These are phyloP conservation scores for Hyparrhenia diplandra DNA, from an alignment of 176 grass and related monocot genomes.

Conservation along the genomic window DNA sequence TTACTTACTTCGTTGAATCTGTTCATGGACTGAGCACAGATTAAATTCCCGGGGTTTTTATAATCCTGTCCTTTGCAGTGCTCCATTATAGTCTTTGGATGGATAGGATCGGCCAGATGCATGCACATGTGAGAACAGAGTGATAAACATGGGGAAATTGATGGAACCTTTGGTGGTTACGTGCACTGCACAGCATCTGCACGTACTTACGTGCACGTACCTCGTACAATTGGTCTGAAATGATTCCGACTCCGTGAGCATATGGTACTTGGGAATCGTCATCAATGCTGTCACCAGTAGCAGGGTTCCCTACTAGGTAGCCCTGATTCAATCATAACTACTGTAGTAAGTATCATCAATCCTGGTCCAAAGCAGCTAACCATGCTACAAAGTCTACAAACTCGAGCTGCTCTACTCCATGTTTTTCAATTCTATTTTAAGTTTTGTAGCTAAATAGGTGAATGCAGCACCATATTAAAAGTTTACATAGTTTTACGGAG, in stretches of 20 bases:
- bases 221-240: constrained; percentile 55
- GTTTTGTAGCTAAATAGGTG: too few relatives aligned
- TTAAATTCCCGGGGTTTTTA: neutral
- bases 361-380: too few relatives aligned
- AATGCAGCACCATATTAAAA: too few relatives aligned
- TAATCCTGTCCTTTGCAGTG: constrained; percentile 44
- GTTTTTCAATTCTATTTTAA: too few relatives aligned
- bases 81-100: constrained; percentile 7
- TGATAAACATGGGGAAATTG: too few relatives aligned
- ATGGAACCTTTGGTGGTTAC: neutral
- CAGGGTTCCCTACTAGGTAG: constrained; percentile 48
- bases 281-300: constrained; percentile 22
- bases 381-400: too few relatives aligned
- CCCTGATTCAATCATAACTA: constrained; percentile 22
- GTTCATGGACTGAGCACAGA: constrained; percentile 30
- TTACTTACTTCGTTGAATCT: constrained; percentile 26
- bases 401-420: too few relatives aligned
- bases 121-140: neutral
- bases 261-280: constrained; percentile 15
- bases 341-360: too few relatives aligned
- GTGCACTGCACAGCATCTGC: too few relatives aligned
- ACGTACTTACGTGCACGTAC: too few relatives aligned
- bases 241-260: constrained; percentile 48
- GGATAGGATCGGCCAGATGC: neutral
- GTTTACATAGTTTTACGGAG: too few relatives aligned